These are phyloP conservation scores for Harringtonia lauricola DNA, from an alignment of 2,329 filamentous ascomycete genomes.

Conservation along the genomic window DNA sequence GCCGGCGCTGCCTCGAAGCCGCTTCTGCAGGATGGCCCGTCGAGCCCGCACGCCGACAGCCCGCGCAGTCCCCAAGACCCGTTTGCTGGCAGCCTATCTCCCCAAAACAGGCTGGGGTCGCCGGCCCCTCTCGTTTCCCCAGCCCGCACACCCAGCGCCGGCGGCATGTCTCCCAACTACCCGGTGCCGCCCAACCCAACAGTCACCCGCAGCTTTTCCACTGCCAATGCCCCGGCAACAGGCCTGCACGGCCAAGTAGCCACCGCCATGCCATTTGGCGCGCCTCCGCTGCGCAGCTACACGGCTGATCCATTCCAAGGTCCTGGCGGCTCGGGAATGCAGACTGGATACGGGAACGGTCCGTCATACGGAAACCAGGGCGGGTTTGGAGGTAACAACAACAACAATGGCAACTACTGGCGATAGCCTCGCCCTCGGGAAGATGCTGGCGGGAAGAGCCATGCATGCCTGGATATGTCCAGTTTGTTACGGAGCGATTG, in stretches of 20 bases:
- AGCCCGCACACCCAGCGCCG: neutral
- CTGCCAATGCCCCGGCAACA: too few relatives aligned
- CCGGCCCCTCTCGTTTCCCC: neutral
- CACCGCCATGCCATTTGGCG: neutral
- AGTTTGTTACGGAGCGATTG: too few relatives aligned
- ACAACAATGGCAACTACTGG: too few relatives aligned
- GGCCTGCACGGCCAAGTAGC: slow-evolving; percentile 5
- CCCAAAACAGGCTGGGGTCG: too few relatives aligned
- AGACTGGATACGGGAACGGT: neutral
- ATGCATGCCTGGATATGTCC: too few relatives aligned
- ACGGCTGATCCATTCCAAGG: slow-evolving; percentile 2
- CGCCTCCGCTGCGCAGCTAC: slow-evolving; percentile 8
- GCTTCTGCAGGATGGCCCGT: neutral
- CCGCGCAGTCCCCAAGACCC: neutral
- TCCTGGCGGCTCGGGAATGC: neutral
- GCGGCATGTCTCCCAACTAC: neutral
- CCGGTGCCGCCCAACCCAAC: neutral
- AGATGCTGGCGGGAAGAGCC: too few relatives aligned
- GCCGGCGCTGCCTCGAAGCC: slow-evolving; percentile 7
- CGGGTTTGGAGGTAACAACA: too few relatives aligned
- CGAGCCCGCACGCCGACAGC: slow-evolving; percentile 1
- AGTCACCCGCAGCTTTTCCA: slow-evolving; percentile 18
- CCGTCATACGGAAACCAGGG: too few relatives aligned
- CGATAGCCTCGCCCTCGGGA: too few relatives aligned
- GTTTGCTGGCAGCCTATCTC: too few relatives aligned